Base-by-base conservation (phyloP, 192 early-diverging fungal species). In the Backusella macrospora region DNA sequence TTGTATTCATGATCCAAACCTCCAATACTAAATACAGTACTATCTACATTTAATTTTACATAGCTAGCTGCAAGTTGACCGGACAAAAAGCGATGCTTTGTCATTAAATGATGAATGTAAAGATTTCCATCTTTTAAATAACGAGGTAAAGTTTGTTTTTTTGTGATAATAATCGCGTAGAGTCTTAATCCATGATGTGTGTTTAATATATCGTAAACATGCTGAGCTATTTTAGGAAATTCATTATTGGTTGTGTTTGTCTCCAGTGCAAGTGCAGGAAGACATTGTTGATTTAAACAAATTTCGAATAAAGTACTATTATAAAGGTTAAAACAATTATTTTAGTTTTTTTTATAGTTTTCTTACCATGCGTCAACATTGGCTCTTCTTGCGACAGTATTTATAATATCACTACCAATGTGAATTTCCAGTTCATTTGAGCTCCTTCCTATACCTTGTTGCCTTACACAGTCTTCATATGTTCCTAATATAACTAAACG, bases 401-500 rank as follows among this genome's bases (percentile, higher is more conserved):
- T 75, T 15, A 82, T 29, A 46, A 87, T 40, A 48, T 84, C 82
- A 21, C 47, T 62, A 1, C 75, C 23, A 55, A 82, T 78, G 45
- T 82, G 73, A n/a, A 66, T 47, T 21, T 85, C 83, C n/a, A 74
- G 75, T 5, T 71, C n/a, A 5, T 73, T 76, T 23, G 64, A 43
- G 4, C 40, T 34, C 6, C 46, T 62, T 16, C 72, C 75, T 9
- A 76, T 14, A 44, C 62, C 40, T 37, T 78, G 83, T 67, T 89
- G 87, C 34, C 90, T 85, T 40, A 95, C 87, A 46, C 92, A 82
- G 48, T 95, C 93, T 77, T 94, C 88, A 44, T 90, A 90, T 40
- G 90, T 78, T 26, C 94, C 94, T 81, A 92, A 90, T 48, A 94
- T 83, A 26, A 94, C 83, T 13, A 94, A 77, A 44, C 89, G 88